These are phyloP conservation scores for Fraxinus velutina DNA, from an alignment of 305 asterid species.

Conservation along the genomic window DNA sequence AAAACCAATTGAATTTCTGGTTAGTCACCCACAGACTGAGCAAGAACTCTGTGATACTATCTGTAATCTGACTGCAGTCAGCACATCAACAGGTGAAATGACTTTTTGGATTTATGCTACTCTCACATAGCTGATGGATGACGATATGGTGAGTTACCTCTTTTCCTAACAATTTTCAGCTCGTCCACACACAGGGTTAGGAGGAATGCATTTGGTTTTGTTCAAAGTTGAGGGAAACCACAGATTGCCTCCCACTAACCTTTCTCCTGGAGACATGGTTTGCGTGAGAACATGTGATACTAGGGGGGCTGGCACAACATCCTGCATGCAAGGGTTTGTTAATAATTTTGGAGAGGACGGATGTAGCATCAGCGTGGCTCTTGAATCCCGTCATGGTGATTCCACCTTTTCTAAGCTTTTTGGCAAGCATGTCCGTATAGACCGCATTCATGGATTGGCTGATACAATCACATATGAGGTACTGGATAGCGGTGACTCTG, in stretches of 20 bases:
- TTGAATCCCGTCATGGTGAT: conserved; percentile 93
- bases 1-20: conserved; percentile 84
- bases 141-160: not conserved
- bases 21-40: conserved; percentile 84
- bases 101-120: conserved; percentile 8
- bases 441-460: conserved; percentile 93
- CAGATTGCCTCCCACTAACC: conserved; percentile 86
- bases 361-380: conserved; percentile 83
- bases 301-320: conserved; percentile 87
- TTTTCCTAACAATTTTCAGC: conserved; percentile 10
- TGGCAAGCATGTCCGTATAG: conserved; percentile 85
- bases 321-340: conserved; percentile 93
- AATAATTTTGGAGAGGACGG: conserved; percentile 90
- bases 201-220: conserved; percentile 95
- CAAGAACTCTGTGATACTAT: conserved; percentile 96
- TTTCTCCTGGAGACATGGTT: conserved; percentile 99
- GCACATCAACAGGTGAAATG: conserved; percentile 70
- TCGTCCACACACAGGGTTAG: conserved; percentile 60
- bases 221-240: conserved; percentile 84
- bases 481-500: conserved; percentile 11
- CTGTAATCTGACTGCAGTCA: conserved; percentile 83
- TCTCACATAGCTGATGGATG: not conserved
- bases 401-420: conserved; percentile 86
- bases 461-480: conserved; percentile 97
- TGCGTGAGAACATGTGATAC: conserved; percentile 84